Base-by-base conservation (phyloP, 768 basidiomycete species). In the Udeniomyces megalosporus region DNA sequence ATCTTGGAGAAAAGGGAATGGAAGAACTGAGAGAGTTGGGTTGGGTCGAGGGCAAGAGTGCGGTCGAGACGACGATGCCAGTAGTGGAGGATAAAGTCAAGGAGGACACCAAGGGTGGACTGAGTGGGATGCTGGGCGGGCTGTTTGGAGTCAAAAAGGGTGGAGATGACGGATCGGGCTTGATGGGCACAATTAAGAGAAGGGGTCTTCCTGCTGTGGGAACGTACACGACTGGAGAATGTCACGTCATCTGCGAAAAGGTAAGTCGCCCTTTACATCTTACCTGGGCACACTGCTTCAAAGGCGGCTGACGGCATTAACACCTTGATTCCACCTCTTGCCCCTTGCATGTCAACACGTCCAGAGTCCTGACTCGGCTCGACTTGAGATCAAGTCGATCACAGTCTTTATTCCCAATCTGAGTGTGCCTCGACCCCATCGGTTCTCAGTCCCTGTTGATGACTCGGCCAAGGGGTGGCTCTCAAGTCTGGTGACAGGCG, bases 181-280 rank as follows among this genome's bases (percentile, higher is more conserved):
- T 38, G 29, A 4, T 57, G 44, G 29, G 24, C 3, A 49, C 32
- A 10, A 12, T 60, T n/a, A 46, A 46, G 24, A 60, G 42, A 42
- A 45, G 61, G 34, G 38, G 32, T 24, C 26, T 58, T 6, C 62
- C 62, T 0, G 49, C 35, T 49, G 15, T 63, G 31, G 62, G 62
- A 26, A 57, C 55, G 62, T 63, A 57, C 38, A 57, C 55, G 26
- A 46, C 55, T 8, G 62, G 62, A 29, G 62, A 63, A 26, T 49
- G 48, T 20, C 49, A 52, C n/a, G 62, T 63, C 26, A 28, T 46
- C 20, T 63, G 62, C 15, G 62, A 63, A 26, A 63, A 63, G 62
- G 62, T 63, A 10, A 24, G 62, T 35, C 34, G 1, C 15, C 59
- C 15, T 28, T 14, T 60, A 10, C 24, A 8, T 29, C 42, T 58